Conservation (phyloP, 2,329 filamentous ascomycete genomes). For the Diplocarpon rosae region DNA sequence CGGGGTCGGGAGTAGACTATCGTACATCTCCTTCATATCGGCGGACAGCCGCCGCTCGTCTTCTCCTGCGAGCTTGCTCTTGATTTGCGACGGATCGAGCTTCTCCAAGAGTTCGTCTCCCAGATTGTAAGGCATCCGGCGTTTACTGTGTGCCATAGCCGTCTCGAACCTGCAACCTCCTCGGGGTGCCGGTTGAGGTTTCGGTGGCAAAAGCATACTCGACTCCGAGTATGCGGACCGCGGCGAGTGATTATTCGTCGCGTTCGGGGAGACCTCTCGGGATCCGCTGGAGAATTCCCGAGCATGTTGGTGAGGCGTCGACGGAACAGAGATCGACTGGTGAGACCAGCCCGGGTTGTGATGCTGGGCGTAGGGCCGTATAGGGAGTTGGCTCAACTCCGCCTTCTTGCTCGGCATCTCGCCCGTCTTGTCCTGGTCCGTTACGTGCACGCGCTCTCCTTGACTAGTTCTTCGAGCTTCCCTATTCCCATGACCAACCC, state of each 20-base stretch:
- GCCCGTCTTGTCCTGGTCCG: slow-evolving; percentile 39
- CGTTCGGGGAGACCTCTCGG: slow-evolving; percentile 68
- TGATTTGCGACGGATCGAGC: slow-evolving; percentile 59
- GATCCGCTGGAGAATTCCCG: slow-evolving; percentile 74
- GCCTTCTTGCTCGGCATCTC: slow-evolving; percentile 27
- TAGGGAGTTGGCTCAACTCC: slow-evolving; percentile 22
- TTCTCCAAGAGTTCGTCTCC: slow-evolving; percentile 70
- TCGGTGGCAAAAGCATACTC: slow-evolving; percentile 59
- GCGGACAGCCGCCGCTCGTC: slow-evolving; percentile 66
- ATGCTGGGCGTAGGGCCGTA: slow-evolving; percentile 30
- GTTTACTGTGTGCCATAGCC: slow-evolving; percentile 65
- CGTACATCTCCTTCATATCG: slow-evolving; percentile 79
- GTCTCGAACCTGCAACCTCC: slow-evolving; percentile 82
- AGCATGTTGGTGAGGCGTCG: slow-evolving; percentile 82
- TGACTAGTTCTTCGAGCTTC: slow-evolving; percentile 44
- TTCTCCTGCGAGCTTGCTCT: slow-evolving; percentile 57
- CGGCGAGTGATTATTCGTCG: slow-evolving; percentile 70
- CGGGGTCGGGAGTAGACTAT: slow-evolving; percentile 69
- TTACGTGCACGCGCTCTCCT: slow-evolving; percentile 50
- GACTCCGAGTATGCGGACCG: slow-evolving; percentile 85
- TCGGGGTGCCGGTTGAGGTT: slow-evolving; percentile 47
- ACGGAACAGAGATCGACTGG: slow-evolving; percentile 83
- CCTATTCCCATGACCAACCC: slow-evolving; percentile 47
- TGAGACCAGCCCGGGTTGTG: slow-evolving; percentile 41
- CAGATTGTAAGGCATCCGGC: slow-evolving; percentile 84